Percentiles rank a stretch among this genome's conserved stretches.
Evolutionary conservation across 345 rosid genomes (phyloP).

Genomic region (Mercurialis annua): DNA sequence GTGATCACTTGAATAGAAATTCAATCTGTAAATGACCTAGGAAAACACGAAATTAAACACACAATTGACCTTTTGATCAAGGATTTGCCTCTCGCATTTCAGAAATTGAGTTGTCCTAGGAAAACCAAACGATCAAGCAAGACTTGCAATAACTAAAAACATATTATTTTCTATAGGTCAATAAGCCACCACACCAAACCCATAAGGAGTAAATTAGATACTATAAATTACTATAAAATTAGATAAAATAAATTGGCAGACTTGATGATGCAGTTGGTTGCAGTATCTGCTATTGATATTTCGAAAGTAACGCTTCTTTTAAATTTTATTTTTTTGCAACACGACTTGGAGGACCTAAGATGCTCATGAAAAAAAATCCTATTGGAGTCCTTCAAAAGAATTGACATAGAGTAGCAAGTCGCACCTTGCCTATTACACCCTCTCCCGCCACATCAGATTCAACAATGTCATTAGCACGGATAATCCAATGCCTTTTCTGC

Average conservation of each 20-base stretch:
- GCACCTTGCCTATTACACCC: constrained; percentile 74
- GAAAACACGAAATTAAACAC: neutral
- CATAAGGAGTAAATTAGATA: neutral
- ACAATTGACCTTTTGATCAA: neutral
- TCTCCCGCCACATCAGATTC: constrained; percentile 43
- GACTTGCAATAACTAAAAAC: neutral
- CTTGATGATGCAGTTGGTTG: neutral
- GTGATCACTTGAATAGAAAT: neutral
- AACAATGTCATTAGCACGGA: constrained; percentile 47
- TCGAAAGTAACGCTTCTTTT: neutral
- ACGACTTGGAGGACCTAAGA: neutral
- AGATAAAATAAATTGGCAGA: no score
- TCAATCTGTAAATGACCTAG: neutral
- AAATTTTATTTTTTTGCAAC: neutral
- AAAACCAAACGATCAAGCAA: neutral
- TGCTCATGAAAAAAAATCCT: neutral
- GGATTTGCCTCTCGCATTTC: neutral
- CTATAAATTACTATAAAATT: neutral
- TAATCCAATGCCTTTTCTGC: constrained; percentile 62
- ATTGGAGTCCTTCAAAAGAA: neutral
- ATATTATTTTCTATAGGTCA: neutral
- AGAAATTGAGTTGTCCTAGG: neutral
- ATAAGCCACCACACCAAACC: neutral
- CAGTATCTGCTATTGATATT: neutral
- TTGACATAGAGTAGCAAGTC: neutral